phyloP scores from a whole-genome alignment of 2,329 filamentous ascomycete genomes.

The Pseudogymnoascus sp. region DNA sequence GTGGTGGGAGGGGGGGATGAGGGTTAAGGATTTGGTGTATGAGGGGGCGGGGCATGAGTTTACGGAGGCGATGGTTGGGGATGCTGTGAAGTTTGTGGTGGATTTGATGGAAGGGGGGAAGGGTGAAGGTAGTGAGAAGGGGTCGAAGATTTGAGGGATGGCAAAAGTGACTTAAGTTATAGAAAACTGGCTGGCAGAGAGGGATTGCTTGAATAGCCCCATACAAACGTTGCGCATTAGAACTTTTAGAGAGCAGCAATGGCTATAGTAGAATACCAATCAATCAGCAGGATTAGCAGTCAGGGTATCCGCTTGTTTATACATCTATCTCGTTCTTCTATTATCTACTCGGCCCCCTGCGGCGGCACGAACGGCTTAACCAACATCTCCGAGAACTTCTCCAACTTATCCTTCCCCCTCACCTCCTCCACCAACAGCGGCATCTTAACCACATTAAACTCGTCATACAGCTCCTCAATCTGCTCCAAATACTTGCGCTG shows the following conservation, averaged over 20 bases:
- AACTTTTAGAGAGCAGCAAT: neutral
- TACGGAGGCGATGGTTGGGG: constrained; percentile 56
- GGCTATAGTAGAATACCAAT: neutral
- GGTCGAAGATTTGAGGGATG: neutral
- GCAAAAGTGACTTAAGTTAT: neutral
- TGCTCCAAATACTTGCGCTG: constrained; percentile 99
- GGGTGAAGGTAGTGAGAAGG: neutral
- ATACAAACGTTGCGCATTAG: neutral
- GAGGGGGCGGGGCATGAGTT: constrained; percentile 64
- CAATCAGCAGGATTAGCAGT: neutral
- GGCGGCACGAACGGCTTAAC: constrained; percentile 69
- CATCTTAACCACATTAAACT: constrained; percentile 99
- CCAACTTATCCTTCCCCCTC: constrained; percentile 85
- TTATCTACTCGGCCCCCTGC: constrained; percentile 26
- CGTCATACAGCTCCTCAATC: constrained; percentile 96
- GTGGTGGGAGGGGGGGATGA: constrained; percentile 48
- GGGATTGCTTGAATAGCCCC: neutral
- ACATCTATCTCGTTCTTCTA: neutral
- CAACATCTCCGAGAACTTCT: constrained; percentile 83
- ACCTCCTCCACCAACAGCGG: constrained; percentile 93
- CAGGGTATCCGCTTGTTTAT: constrained; percentile 9
- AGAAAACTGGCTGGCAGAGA: neutral
- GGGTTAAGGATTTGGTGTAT: constrained; percentile 60
- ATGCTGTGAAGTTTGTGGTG: constrained; percentile 57
- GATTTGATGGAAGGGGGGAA: constrained; percentile 21